Percentiles rank a stretch among this genome's conserved stretches.
Evolutionary conservation across 2,329 filamentous ascomycete genomes (phyloP).

Genomic region (Hymenoscyphus scutula): DNA sequence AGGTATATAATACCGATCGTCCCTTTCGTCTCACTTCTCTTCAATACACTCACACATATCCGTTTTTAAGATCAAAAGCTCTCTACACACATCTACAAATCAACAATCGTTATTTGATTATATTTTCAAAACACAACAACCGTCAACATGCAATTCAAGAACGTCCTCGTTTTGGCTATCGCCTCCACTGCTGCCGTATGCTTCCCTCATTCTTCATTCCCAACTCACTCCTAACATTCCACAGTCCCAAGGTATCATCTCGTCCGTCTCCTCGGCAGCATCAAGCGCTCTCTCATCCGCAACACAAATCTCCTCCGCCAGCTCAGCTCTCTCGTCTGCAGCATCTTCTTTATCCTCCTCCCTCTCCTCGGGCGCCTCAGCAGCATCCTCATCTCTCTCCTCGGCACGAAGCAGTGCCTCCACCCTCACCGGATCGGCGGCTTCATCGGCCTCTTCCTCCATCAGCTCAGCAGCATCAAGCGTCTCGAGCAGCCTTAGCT

Average conservation of each 20-base stretch:
- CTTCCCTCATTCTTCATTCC: not conserved
- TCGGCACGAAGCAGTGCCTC: conserved; percentile 1
- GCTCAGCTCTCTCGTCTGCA: conserved; percentile 12
- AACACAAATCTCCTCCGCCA: conserved; percentile 15
- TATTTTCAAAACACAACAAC: not conserved
- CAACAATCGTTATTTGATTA: not conserved
- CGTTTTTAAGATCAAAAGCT: not conserved
- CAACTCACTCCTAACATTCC: not conserved
- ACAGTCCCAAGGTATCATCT: conserved; percentile 25
- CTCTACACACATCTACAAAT: not conserved
- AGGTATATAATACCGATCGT: not conserved
- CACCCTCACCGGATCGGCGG: conserved; percentile 7
- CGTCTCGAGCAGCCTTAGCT: conserved; percentile 11
- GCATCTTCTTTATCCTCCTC: conserved; percentile 12
- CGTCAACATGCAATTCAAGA: conserved; percentile 34
- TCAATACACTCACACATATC: not conserved
- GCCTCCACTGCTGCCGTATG: conserved; percentile 26
- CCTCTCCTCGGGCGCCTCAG: conserved; percentile 13
- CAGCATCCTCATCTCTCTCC: conserved; percentile 13
- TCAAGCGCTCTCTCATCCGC: conserved; percentile 8
- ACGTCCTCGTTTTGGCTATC: conserved; percentile 29
- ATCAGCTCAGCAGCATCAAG: conserved; percentile 2
- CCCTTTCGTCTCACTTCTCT: not conserved
- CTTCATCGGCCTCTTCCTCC: conserved; percentile 9
- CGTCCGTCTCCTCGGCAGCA: conserved; percentile 1